A percentile compares a stretch with the other conserved stretches of the same genome.
Conservation (phyloP, 2,329 filamentous ascomycete species). For the Teratosphaeria nubilosa region DNA sequence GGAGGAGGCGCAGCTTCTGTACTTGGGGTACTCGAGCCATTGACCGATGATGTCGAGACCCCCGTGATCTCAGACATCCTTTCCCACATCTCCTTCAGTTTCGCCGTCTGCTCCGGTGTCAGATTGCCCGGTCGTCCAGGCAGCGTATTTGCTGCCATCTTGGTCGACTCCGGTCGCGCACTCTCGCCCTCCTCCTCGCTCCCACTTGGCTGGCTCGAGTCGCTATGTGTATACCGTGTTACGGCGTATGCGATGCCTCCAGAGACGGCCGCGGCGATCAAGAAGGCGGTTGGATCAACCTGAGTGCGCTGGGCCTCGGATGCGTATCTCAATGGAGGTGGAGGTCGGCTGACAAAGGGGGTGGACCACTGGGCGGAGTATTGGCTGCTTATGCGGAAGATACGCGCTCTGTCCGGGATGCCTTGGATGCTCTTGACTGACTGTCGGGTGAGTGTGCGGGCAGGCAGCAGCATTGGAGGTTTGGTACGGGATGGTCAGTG, state of each 20-base stretch:
- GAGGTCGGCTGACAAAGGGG: background rate
- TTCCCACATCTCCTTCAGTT: conserved; percentile 79
- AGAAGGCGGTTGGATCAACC: conserved; percentile 13
- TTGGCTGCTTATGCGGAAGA: background rate
- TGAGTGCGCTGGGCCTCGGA: background rate
- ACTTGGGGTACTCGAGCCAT: background rate
- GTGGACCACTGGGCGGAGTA: background rate
- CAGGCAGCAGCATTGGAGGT: background rate
- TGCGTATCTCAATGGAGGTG: background rate
- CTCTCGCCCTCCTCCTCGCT: background rate
- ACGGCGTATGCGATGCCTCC: conserved; percentile 15
- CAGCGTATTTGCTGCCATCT: conserved; percentile 35
- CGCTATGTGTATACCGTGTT: conserved; percentile 8
- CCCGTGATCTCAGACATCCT: conserved; percentile 67
- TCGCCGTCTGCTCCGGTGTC: conserved; percentile 79
- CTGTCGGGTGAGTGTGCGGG: background rate
- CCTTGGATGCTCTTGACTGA: background rate
- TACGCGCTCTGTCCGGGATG: background rate
- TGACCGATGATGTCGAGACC: background rate
- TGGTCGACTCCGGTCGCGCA: conserved; percentile 3
- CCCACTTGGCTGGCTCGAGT: conserved; percentile 9
- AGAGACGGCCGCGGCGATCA: conserved; percentile 14
- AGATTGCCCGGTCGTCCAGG: conserved; percentile 76
- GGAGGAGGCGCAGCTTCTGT: background rate
- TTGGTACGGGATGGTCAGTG: background rate